Percentiles rank a stretch among this genome's conserved stretches.
phyloP scores from a whole-genome alignment of 1,284 basidiomycete species.

The Phylloboletellus chloephorus region DNA sequence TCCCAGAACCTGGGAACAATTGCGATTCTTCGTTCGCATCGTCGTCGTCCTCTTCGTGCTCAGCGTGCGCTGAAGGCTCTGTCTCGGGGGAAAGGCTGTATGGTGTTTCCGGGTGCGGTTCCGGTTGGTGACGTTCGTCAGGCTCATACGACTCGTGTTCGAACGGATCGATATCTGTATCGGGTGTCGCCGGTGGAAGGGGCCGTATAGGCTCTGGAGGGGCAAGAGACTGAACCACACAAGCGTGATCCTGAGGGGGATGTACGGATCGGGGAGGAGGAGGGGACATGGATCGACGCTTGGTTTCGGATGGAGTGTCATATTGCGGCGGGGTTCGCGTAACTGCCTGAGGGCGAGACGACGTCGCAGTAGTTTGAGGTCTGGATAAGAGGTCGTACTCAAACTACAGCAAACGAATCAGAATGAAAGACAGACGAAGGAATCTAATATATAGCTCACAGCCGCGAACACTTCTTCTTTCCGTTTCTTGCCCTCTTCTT shows the following conservation, averaged over 20 bases:
- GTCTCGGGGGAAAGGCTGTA: conserved; percentile 29
- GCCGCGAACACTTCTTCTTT: conserved; percentile 66
- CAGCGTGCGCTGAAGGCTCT: conserved; percentile 1
- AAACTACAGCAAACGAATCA: conserved; percentile 30
- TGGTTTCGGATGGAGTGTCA: conserved; percentile 6
- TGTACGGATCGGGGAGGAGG: conserved; percentile 12
- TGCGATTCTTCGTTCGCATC: conserved; percentile 38
- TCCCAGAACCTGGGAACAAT: conserved; percentile 51
- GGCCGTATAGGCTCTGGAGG: conserved; percentile 16
- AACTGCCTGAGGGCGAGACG: conserved; percentile 12
- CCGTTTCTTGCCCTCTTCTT: conserved; percentile 59
- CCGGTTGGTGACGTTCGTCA: conserved; percentile 13
- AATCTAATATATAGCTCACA: conserved; percentile 41
- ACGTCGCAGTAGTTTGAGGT: conserved; percentile 16
- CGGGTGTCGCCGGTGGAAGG: conserved; percentile 18
- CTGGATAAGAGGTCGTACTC: conserved; percentile 41
- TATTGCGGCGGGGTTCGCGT: conserved; percentile 11
- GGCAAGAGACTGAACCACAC: conserved; percentile 7
- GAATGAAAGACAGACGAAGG: background rate
- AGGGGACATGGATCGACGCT: conserved; percentile 12
- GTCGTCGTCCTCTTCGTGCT: conserved; percentile 36
- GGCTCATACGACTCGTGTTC: conserved; percentile 32
- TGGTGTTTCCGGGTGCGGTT: conserved; percentile 19
- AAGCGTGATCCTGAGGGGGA: conserved; percentile 6
- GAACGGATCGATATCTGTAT: conserved; percentile 35